Base-by-base conservation (phyloP, 129 eudicot species). In the Artemisia annua region DNA sequence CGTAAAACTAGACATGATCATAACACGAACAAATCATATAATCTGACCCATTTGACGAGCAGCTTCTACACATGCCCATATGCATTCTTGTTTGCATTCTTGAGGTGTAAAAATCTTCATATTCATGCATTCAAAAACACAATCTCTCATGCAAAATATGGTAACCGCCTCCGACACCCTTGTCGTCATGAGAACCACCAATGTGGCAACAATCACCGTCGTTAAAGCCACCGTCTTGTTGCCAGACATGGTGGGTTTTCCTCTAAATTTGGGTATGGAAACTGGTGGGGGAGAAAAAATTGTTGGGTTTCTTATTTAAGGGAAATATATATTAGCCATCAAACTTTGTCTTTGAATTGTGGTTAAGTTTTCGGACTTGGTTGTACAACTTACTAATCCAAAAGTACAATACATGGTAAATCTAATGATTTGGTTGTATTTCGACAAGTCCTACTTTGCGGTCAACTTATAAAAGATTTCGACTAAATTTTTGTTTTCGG, bases 71-170 rank as follows among this genome's bases (percentile, higher is more conserved):
- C 82, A 79, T 17, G 49, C 78, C 78, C 53, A 71, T 17, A 73
- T 28, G 54, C 82, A 78, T 77, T 69, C 82, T n/a, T 63, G 57
- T 22, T 72, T 64, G 77, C 78, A 79, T 72, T 79, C 69, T 50
- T 58, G 72, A 58, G 72, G 69, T 11, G 82, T 72, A 65, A 79
- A 79, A 14, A 32, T 10, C 46, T 56, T 71, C 78, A 72, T 54
- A 55, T 78, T 58, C 18, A 17, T 64, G 73, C 82, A 78, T 48
- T 72, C 73, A 2, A 64, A 64, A 49, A 69, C 62, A 16, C 82
- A 79, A 55, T 78, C 73, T 4, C 20, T 56, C 63, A 79, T 63
- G 74, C 78, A 79, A 17, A 44, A 15, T 46, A 54, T 15, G 48
- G 57, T 67, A 44, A 75, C 50, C 43, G 74, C 67, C 39, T 46